These are phyloP conservation scores for Lodderomyces metapsilosis DNA, from an alignment of 1,139 yeast species.

Conservation along the genomic window DNA sequence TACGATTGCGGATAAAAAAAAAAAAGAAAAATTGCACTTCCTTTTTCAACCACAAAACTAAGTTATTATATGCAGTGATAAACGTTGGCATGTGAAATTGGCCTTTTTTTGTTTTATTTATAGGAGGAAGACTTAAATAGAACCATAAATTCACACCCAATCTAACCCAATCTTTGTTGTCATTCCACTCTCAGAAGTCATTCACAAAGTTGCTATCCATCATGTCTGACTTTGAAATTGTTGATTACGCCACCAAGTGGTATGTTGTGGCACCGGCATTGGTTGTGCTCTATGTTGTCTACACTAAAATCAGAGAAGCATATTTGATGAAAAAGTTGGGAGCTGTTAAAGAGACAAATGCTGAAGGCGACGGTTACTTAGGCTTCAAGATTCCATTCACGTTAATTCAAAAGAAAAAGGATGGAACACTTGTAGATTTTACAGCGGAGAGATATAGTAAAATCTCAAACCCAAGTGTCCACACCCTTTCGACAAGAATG, in stretches of 20 bases:
- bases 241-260: slow-evolving; percentile 18
- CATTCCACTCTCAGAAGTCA: too few relatives aligned
- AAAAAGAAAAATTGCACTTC: too few relatives aligned
- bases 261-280: slow-evolving; percentile 11
- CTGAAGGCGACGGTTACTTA: slow-evolving; percentile 17
- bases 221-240: slow-evolving; percentile 33
- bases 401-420: slow-evolving; percentile 17
- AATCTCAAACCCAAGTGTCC: slow-evolving; percentile 9
- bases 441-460: slow-evolving; percentile 16
- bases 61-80: too few relatives aligned
- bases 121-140: too few relatives aligned
- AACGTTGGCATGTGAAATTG: too few relatives aligned
- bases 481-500: slow-evolving; percentile 19
- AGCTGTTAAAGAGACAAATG: slow-evolving; percentile 16
- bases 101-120: too few relatives aligned
- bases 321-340: slow-evolving; percentile 19
- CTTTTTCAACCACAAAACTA: too few relatives aligned
- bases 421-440: slow-evolving; percentile 26
- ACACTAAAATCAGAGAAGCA: slow-evolving; percentile 7
- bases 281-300: slow-evolving; percentile 11
- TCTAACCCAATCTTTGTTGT: too few relatives aligned
- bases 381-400: slow-evolving; percentile 23
- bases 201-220: too few relatives aligned
- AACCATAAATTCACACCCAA: too few relatives aligned
- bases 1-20: too few relatives aligned